Base-by-base conservation (phyloP, 1,284 basidiomycete genomes). In the Ganoderma lingzhi region DNA sequence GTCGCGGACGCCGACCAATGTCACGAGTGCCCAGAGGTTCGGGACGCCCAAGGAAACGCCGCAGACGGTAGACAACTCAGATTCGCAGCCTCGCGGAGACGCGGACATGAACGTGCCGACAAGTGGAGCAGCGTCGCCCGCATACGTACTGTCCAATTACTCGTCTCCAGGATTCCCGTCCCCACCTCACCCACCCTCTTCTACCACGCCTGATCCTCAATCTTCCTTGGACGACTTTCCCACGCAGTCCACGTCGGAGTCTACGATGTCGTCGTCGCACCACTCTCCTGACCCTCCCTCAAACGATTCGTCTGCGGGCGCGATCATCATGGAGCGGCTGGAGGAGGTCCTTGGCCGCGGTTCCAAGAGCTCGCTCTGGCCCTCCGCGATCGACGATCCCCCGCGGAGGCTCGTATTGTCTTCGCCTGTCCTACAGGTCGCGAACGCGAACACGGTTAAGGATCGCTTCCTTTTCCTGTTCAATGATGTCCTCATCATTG, bases 381-480 rank as follows among this genome's bases (percentile, higher is more conserved):
- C 90, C 14, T 85, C 87, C 55, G 86, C 87, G 41, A 84, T 97
- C 61, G 95, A 96, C 71, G 90, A 95, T 73, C 95, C 96, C 23
- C 93, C 94, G 5, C 87, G 97, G 55, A 95, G 93, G 78, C 83
- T 99, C 32, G 82, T 98, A 19, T 84, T 96, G 51, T 92, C 93
- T 3, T 93, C 93, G 6, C 93, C 96, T 2, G 94, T 98, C 17
- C 85, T 98, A 19, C 97, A 99, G 81, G 95, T 99, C 6, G 96
- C 96, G 76, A 96, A 96, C 81, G 87, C 91, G 44, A 94, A 96
- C 76, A 97, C 94, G 1, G 94, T 98, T 81, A 99, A 99, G 80
- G 96, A 99, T 78, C 92, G 97, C 10, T 97, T 96, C 83, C 86
- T 99, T 15, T 97, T 99, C 83, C 85, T 99, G 30, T 99, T 99